phyloP scores from a whole-genome alignment of 345 rosid genomes.

The Salix caprea region DNA sequence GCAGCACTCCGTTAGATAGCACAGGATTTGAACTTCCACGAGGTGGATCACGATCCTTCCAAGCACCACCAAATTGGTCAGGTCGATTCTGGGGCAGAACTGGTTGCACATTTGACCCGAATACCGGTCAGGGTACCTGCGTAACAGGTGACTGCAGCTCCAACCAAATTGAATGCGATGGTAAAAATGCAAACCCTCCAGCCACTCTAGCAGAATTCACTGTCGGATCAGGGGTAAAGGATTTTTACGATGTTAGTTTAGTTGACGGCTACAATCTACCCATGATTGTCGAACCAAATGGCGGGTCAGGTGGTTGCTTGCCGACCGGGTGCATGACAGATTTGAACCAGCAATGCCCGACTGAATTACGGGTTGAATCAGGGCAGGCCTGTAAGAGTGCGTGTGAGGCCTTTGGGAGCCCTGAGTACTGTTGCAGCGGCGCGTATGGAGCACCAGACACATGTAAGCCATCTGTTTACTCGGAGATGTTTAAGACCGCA shows the following conservation, averaged over 20 bases:
- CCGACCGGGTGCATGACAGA: conserved; percentile 23
- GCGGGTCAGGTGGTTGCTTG: conserved; percentile 28
- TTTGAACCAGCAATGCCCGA: conserved; percentile 22
- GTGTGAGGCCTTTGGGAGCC: conserved; percentile 26
- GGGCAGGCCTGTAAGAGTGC: conserved; percentile 32
- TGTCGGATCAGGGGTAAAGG: conserved; percentile 12
- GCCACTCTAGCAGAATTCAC: conserved; percentile 34
- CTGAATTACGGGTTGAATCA: conserved; percentile 14
- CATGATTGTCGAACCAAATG: conserved; percentile 23
- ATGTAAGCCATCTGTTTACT: conserved; percentile 26
- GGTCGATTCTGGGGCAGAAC: conserved; percentile 35
- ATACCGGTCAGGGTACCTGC: conserved; percentile 23
- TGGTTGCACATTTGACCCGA: conserved; percentile 24
- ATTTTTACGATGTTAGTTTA: conserved; percentile 27
- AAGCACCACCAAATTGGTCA: conserved; percentile 25
- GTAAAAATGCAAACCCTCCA: conserved; percentile 27
- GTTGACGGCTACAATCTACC: conserved; percentile 31
- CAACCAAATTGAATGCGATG: conserved; percentile 21
- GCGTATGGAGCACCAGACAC: conserved; percentile 24
- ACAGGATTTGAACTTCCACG: conserved; percentile 27
- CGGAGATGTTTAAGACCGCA: conserved; percentile 25
- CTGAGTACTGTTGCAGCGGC: conserved; percentile 33
- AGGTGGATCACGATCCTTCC: conserved; percentile 21
- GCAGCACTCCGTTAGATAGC: conserved; percentile 17
- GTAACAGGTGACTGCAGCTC: conserved; percentile 24